Percentiles rank a stretch among this genome's conserved stretches.
Evolutionary conservation across 2,329 filamentous ascomycete genomes (phyloP).

Genomic region (Fusarium sp.): DNA sequence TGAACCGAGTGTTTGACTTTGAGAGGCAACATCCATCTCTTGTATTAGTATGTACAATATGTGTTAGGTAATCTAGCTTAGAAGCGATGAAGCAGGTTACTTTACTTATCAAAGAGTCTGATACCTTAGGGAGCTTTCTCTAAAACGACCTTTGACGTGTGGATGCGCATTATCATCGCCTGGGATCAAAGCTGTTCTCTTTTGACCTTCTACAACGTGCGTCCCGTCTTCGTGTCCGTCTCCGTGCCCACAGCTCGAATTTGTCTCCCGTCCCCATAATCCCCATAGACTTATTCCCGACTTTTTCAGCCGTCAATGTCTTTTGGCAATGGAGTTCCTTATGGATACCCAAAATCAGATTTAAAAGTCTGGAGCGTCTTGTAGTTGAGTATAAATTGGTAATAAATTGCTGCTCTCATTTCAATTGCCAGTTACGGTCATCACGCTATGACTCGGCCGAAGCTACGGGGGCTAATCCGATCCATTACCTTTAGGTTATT

Average conservation of each 20-base stretch:
- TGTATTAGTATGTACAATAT: neutral
- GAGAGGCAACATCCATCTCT: neutral
- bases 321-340: neutral
- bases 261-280: neutral
- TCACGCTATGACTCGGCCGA: neutral
- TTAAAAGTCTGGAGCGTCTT: neutral
- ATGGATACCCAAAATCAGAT: neutral
- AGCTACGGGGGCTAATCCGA: neutral
- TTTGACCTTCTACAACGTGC: constrained; percentile 2
- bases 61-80: neutral
- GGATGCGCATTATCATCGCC: too few species aligned
- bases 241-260: constrained; percentile 1
- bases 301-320: neutral
- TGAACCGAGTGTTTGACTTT: neutral
- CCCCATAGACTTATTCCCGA: neutral
- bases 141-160: too few species aligned
- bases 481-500: too few species aligned
- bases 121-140: too few species aligned
- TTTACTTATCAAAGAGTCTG: too few species aligned
- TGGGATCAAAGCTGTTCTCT: neutral
- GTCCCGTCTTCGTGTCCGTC: neutral
- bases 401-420: constrained; percentile 1
- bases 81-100: neutral
- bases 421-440: neutral
- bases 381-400: neutral